Evolutionary conservation across 2,329 filamentous ascomycete species (phyloP).

Genomic region (Hymenoscyphus fraxineus): DNA sequence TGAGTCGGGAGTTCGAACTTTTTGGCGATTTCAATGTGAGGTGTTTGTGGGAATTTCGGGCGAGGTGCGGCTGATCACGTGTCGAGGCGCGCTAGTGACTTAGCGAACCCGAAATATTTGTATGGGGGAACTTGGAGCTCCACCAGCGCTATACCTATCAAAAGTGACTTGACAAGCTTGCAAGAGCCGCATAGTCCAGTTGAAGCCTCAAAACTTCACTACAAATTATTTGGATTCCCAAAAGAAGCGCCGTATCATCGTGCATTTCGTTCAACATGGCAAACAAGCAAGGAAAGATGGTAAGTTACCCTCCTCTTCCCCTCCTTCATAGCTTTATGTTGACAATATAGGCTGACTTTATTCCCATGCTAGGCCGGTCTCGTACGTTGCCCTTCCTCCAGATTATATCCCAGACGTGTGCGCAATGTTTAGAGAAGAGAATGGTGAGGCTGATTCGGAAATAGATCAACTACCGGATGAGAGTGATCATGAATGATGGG

Average conservation of each 20-base stretch:
- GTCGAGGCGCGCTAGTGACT: background rate
- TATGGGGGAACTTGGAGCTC: background rate
- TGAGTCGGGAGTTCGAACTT: constrained; percentile 18
- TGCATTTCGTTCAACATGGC: constrained; percentile 55
- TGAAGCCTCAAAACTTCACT: constrained; percentile 35
- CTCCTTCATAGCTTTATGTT: constrained; percentile 44
- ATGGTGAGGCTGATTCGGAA: constrained; percentile 21
- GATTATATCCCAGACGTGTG: constrained; percentile 35
- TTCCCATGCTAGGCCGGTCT: constrained; percentile 61
- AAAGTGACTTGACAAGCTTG: constrained; percentile 25
- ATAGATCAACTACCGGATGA: constrained; percentile 99
- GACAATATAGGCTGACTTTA: constrained; percentile 57
- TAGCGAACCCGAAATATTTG: constrained; percentile 2
- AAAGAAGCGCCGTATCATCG: constrained; percentile 36
- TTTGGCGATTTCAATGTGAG: constrained; percentile 1
- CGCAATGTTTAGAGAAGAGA: constrained; percentile 9
- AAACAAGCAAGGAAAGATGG: constrained; percentile 99
- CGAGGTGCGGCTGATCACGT: background rate
- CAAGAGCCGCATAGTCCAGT: constrained; percentile 29
- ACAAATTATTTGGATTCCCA: constrained; percentile 34
- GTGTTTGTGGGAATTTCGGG: constrained; percentile 9
- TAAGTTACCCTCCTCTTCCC: constrained; percentile 52
- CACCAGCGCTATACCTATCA: constrained; percentile 15
- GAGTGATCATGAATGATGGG: constrained; percentile 89
- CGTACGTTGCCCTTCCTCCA: constrained; percentile 48